These are phyloP conservation scores for Scytalidium lignicola DNA, from an alignment of 2,329 filamentous ascomycete species.

Conservation along the genomic window DNA sequence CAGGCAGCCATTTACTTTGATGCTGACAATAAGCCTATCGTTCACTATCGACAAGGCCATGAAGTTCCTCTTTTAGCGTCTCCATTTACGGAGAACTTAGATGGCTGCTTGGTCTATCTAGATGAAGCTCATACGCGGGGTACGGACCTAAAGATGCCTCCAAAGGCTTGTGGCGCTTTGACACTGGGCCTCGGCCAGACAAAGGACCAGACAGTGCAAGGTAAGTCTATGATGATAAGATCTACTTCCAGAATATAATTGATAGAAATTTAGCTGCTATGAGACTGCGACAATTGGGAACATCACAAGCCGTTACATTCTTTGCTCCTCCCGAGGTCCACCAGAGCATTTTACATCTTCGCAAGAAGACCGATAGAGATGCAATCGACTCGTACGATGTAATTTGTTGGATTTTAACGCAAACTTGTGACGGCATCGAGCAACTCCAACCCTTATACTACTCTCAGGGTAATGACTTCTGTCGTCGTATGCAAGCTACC, in stretches of 20 bases:
- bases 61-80: conserved; percentile 16
- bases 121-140: conserved; percentile 24
- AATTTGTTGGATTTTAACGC: conserved; percentile 57
- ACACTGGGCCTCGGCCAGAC: conserved; percentile 18
- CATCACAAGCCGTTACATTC: conserved; percentile 24
- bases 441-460: conserved; percentile 54
- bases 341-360: conserved; percentile 49
- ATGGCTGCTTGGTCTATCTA: conserved; percentile 17
- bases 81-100: conserved; percentile 17
- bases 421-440: conserved; percentile 56
- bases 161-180: conserved; percentile 12
- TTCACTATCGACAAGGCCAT: conserved; percentile 13
- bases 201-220: conserved; percentile 46
- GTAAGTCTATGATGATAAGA: conserved; percentile 4
- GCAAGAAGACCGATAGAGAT: conserved; percentile 21
- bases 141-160: conserved; percentile 18
- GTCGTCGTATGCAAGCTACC: conserved; percentile 46
- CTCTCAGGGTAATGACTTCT: conserved; percentile 57
- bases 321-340: conserved; percentile 25
- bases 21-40: conserved; percentile 9
- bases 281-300: conserved; percentile 54
- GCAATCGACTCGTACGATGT: conserved; percentile 37
- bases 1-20: conserved; percentile 11
- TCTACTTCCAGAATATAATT: conserved; percentile 5
- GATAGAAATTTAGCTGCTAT: conserved; percentile 48